Conservation (phyloP, 2,329 filamentous ascomycete genomes). For the Colletotrichum horii region DNA sequence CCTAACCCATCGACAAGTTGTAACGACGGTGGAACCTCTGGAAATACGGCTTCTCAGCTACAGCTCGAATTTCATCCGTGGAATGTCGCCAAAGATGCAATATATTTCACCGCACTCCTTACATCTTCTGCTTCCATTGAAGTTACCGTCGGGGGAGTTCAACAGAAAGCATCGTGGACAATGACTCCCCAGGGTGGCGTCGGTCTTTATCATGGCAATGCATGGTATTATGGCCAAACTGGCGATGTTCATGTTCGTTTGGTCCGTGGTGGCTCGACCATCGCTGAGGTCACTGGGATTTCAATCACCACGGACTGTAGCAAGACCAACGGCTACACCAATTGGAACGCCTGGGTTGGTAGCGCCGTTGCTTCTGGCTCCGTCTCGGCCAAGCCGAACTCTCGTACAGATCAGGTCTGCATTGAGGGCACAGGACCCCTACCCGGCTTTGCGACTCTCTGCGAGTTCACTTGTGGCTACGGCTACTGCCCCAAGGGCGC, state of each 20-base stretch:
- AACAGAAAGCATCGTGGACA: rapidly evolving
- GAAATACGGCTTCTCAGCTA: conserved; percentile 28
- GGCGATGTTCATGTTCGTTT: conserved; percentile 19
- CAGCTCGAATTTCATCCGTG: conserved; percentile 24
- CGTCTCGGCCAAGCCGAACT: not conserved
- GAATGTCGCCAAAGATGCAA: conserved; percentile 5
- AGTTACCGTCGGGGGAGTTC: not conserved
- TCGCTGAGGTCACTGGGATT: not conserved
- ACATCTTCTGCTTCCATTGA: conserved; percentile 26
- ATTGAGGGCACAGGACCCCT: conserved; percentile 22
- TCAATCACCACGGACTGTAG: not conserved
- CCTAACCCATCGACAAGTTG: conserved; percentile 19
- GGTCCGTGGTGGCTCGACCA: not conserved
- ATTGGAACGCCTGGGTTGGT: conserved; percentile 18
- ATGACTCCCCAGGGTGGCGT: not conserved
- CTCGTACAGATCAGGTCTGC: conserved; percentile 20
- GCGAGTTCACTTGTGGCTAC: conserved; percentile 33
- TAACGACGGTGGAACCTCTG: conserved; percentile 26
- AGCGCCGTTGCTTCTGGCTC: not conserved
- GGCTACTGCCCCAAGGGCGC: conserved; percentile 29
- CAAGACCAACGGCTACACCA: not conserved
- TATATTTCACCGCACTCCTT: conserved; percentile 29
- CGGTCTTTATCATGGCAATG: not conserved
- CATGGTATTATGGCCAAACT: not conserved
- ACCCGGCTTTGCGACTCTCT: conserved; percentile 34